Base-by-base conservation (phyloP, 768 basidiomycete genomes). In the Termitomyces sp. region DNA sequence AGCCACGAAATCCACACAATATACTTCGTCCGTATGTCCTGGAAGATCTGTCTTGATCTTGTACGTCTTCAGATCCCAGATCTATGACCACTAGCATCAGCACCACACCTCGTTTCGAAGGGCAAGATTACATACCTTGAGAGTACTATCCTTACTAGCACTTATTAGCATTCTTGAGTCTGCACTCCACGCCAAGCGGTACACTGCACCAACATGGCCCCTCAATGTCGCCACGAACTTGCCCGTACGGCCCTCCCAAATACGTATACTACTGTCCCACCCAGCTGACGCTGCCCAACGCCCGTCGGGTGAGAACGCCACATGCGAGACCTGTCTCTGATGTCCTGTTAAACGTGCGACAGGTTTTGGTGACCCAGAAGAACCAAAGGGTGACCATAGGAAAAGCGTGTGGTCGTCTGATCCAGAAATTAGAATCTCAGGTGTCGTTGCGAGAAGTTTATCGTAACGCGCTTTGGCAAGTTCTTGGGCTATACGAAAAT, bases 401-500 rank as follows among this genome's bases (percentile, higher is more conserved):
- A 95, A 98, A 50, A 98, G 85, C 0, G 96, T 99, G 71, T 98
- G 96, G 71, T 99, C 96, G 70, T 99, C 95, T 4, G 95, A 98
- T 22, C 95, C 95, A 5, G 95, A 93, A 70, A 98, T 96, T 62
- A 96, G 77, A 4, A 93, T 79, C 71, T 98, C 95, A 12, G 93
- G 88, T 2, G 78, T 79, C 3, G 74, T 79, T 32, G 80, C 74
- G 20, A 89, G 79, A 56, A 92, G 79, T 6, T 78, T 75, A 34
- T 88, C 86, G 72, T 96, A 98, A 39, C 95, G 87, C 53, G 77
- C 82, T 55, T 87, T 74, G 5, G 95, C 95, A 22, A 88, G 76
- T 13, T 81, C 70, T 77, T 92, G 87, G 0, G 93, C 94, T 94
- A 60, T n/a, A 39, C 46, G 26, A 43, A 34, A 43, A 16, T 42